Conservation (phyloP, 805 yeast species). For the Nakazawaea pomicola region DNA sequence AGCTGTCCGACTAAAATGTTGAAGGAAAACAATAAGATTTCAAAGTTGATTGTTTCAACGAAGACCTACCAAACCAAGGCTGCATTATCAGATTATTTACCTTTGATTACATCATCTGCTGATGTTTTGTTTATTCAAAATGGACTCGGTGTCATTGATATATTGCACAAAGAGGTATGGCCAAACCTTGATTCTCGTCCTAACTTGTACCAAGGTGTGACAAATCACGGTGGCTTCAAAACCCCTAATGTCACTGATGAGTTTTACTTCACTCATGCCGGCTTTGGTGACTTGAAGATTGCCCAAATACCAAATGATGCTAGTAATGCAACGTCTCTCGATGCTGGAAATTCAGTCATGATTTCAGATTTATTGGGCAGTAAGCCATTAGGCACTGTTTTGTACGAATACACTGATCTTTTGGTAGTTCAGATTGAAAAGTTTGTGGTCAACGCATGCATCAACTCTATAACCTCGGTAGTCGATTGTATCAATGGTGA, state of each 20-base stretch:
- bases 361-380: slow-evolving; percentile 19
- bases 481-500: slow-evolving; percentile 78
- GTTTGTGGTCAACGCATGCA: slow-evolving; percentile 73
- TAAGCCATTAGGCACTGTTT: slow-evolving; percentile 24
- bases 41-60: slow-evolving; percentile 59
- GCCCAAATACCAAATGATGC: slow-evolving; percentile 46
- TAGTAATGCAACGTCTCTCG: slow-evolving; percentile 1
- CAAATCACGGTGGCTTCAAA: slow-evolving; percentile 78
- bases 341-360: slow-evolving; percentile 3
- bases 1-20: slow-evolving; percentile 12
- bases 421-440: slow-evolving; percentile 64
- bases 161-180: slow-evolving; percentile 51
- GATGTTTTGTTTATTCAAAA: slow-evolving; percentile 73
- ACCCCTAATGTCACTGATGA: slow-evolving; percentile 25
- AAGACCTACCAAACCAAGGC: slow-evolving; percentile 69
- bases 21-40: slow-evolving; percentile 5
- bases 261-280: slow-evolving; percentile 60
- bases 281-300: slow-evolving; percentile 57
- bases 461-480: slow-evolving; percentile 79
- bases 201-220: slow-evolving; percentile 64
- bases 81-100: slow-evolving; percentile 55
- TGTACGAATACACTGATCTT: slow-evolving; percentile 36
- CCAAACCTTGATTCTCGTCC: slow-evolving; percentile 44
- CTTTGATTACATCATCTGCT: slow-evolving; percentile 42
- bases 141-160: slow-evolving; percentile 71